Percentiles rank a stretch among this genome's conserved stretches.
These are phyloP conservation scores for Allantophomopsis lycopodina DNA, from an alignment of 2,329 filamentous ascomycete species.

Conservation along the genomic window DNA sequence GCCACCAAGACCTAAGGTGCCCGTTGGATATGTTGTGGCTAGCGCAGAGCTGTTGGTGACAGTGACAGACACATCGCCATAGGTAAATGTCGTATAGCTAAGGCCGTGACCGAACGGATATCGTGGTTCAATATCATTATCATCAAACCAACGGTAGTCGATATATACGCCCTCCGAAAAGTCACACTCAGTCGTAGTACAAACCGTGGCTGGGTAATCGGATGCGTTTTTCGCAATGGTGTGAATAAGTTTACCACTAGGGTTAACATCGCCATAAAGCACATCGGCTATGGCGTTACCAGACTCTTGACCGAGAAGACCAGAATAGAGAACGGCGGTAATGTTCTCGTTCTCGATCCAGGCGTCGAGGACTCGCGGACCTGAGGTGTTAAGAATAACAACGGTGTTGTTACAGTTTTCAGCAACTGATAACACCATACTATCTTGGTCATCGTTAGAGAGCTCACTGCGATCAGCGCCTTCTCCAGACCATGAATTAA, in stretches of 20 bases:
- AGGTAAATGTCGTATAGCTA: slow-evolving; percentile 62
- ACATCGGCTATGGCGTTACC: slow-evolving; percentile 61
- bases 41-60: slow-evolving; percentile 24
- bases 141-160: slow-evolving; percentile 64
- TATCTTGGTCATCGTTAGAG: slow-evolving; percentile 5
- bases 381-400: slow-evolving; percentile 51
- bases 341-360: slow-evolving; percentile 68
- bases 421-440: slow-evolving; percentile 13
- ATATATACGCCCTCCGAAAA: slow-evolving; percentile 68
- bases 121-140: slow-evolving; percentile 37
- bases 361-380: slow-evolving; percentile 42
- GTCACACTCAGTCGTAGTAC: slow-evolving; percentile 27
- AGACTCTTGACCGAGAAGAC: slow-evolving; percentile 73
- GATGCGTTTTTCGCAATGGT: slow-evolving; percentile 45
- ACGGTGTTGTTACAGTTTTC: slow-evolving; percentile 41
- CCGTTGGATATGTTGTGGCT: slow-evolving; percentile 12
- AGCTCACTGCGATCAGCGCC: slow-evolving; percentile 8
- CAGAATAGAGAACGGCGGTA: slow-evolving; percentile 64
- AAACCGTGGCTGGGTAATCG: slow-evolving; percentile 42
- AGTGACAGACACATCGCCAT: slow-evolving; percentile 40
- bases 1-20: slow-evolving; percentile 25
- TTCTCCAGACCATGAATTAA: slow-evolving; percentile 47
- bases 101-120: slow-evolving; percentile 70
- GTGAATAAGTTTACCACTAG: slow-evolving; percentile 72
- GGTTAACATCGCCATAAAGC: no score